Evolutionary conservation across 495 filamentous ascomycete genomes (phyloP).

Genomic region (Annulohypoxylon bovei): DNA sequence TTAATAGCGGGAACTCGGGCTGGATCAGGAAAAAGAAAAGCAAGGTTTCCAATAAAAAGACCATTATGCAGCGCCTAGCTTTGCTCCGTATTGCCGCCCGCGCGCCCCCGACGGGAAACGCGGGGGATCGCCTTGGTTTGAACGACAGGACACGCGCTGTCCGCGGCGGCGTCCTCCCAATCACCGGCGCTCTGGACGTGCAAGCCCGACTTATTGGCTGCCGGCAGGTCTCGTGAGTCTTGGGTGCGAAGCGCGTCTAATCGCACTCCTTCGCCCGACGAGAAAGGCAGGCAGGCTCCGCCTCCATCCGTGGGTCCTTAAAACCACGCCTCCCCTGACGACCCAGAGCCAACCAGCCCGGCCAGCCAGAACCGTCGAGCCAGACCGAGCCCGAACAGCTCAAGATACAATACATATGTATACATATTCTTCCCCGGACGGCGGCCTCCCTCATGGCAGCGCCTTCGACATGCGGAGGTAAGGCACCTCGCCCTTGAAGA

Average conservation of each 20-base stretch:
- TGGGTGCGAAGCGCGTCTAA: constrained; percentile 23
- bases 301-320: background rate
- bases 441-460: constrained; percentile 20
- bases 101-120: constrained; percentile 29
- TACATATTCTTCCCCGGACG: no score
- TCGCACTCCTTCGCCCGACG: constrained; percentile 26
- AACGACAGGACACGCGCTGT: constrained; percentile 27
- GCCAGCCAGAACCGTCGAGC: background rate
- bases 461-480: constrained; percentile 37
- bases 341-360: background rate
- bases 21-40: constrained; percentile 16
- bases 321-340: constrained; percentile 13
- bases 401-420: no score
- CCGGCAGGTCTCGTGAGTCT: constrained; percentile 18
- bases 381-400: background rate
- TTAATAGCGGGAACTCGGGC: constrained; percentile 11
- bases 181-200: constrained; percentile 16
- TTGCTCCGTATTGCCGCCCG: constrained; percentile 22
- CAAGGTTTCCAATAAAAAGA: background rate
- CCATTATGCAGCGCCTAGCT: constrained; percentile 18
- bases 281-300: background rate
- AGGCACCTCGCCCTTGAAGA: constrained; percentile 37
- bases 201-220: constrained; percentile 27
- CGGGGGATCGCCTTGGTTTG: constrained; percentile 24
- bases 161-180: constrained; percentile 38